Evolutionary conservation across 2,329 filamentous ascomycete genomes (phyloP), one percentile per base, ranked within the genome.

Genomic region (Claviceps monticola): DNA sequence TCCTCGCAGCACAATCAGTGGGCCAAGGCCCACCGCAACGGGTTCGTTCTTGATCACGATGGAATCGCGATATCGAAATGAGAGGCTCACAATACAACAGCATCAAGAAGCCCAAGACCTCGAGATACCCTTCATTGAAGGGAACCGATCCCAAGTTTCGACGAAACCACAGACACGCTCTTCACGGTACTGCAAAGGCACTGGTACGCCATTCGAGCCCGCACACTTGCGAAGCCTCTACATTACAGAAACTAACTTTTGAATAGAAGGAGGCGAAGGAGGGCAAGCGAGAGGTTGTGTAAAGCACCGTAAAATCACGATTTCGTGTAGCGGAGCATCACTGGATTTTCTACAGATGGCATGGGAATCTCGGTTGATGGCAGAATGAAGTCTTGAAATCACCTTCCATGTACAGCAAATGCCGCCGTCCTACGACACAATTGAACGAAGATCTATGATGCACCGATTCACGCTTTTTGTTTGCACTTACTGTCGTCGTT

Each of bases 41-140:
- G 93, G 91, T 96, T 85, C 67, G 84, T 78, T 58, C 46, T 54
- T 47, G 4, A 17, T 23, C 16, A 16, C 49, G 48, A 42, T 41
- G 44, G 21, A 8, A 42, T 41, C 34, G 19, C 41, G 16, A 50
- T 17, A 26, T 23, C 2, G 26, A 37, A 29, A 45, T 44, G 8
- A 41, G 29, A 41, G 17, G 34, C 53, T 44, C 65, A 59, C 51
- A 7, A 36, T 47, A n/a, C 48, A 29, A 44, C 71, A 96, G 91
- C 78, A 98, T 98, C 83, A 97, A 97, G 86, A 97, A 96, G 86
- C 93, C 93, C 62, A 96, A 95, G 84, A 97, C 93, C 71, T 83
- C 90, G 76, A 83, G 93, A 80, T 98, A 98, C 80, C 93, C 93
- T 62, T 97, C 91, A 65, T 85, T 98, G 69, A 96, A 96, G 73